A percentile compares a stretch with the other conserved stretches of the same genome.
phyloP scores from a whole-genome alignment of 805 yeast species.

The Crinitomyces ghanaensis region DNA sequence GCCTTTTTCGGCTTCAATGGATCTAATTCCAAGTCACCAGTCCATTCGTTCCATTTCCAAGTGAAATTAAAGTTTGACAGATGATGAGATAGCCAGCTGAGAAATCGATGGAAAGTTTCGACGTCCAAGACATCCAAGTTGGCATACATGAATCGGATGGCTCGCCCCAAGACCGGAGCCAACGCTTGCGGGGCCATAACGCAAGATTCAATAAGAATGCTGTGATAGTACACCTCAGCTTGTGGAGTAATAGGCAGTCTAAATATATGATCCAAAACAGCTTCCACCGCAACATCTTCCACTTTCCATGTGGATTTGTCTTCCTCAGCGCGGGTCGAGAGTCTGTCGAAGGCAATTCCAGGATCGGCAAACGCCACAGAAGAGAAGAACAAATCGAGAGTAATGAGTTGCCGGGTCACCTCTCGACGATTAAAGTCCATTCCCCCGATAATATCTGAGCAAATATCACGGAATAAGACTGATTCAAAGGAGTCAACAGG shows the following conservation, averaged over 20 bases:
- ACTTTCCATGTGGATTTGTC: conserved; percentile 67
- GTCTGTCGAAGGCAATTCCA: conserved; percentile 66
- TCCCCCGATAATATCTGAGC: conserved; percentile 62
- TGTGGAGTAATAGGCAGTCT: conserved; percentile 58
- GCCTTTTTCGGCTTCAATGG: conserved; percentile 59
- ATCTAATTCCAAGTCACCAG: conserved; percentile 31
- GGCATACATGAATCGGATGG: conserved; percentile 69
- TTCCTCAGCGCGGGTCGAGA: conserved; percentile 29
- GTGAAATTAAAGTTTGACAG: conserved; percentile 87
- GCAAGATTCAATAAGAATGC: conserved; percentile 80
- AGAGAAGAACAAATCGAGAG: conserved; percentile 61
- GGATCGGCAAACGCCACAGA: conserved; percentile 55
- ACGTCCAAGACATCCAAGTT: conserved; percentile 58
- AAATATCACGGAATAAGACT: conserved; percentile 60
- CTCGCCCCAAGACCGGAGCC: conserved; percentile 92
- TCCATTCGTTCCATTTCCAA: conserved; percentile 99
- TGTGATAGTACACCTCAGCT: conserved; percentile 67
- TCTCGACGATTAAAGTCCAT: conserved; percentile 84
- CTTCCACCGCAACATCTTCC: conserved; percentile 82
- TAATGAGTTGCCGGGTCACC: conserved; percentile 71
- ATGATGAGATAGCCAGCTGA: conserved; percentile 90
- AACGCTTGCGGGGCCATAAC: conserved; percentile 67
- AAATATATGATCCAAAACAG: conserved; percentile 66
- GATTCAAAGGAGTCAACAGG: conserved; percentile 39
- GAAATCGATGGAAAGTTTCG: conserved; percentile 58